Evolutionary conservation across 495 filamentous ascomycete genomes (phyloP), one percentile per base, ranked within the genome.

Genomic region (Penicillium daleae): DNA sequence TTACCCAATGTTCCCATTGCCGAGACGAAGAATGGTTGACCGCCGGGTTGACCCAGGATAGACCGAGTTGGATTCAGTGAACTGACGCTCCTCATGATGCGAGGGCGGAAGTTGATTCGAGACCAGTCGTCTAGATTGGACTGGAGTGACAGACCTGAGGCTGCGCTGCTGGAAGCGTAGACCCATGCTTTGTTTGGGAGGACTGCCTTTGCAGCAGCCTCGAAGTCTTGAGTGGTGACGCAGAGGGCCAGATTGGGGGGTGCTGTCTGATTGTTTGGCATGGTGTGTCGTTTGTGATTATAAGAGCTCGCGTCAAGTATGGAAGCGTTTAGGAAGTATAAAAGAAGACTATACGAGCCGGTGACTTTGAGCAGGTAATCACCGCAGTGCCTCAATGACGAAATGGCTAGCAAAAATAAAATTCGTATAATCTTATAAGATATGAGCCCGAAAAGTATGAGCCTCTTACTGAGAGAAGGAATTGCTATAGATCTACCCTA

Each of bases 121-220:
- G 67, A 66, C 67, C 67, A 69, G 51, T 69, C 67, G 29, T 69
- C 64, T 8, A 69, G 35, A 33, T 69, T 69, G n/a, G 61, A 44
- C 15, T 53, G 42, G 49, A 66, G 48, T 27, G 67, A 69, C 4
- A 59, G 40, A 21, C 67, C 67, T 10, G 67, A 59, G 13, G 61
- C 32, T 39, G 67, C 67, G 19, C 64, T 66, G 37, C 67, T 69
- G 7, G 67, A 69, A 15, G 42, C 64, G 57, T 69, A 69, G 9
- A 69, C 61, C 67, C 64, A 69, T 52, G 64, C 61, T 21, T 67
- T 69, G 35, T 69, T 51, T 5, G 64, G 35, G 2, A 69, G 67
- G n/a, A 63, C 35, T 4, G 2, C 15, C 12, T 39, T 39, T 39
- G 35, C 35, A 17, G 35, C 35, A 17, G 35, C 35, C 13, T 39